Percentiles rank a stretch among this genome's conserved stretches.
These are phyloP conservation scores for grape (Vitis vinifera) DNA, from an alignment of 164 flowering plant species.

Conservation along the genomic window ASM3070453v1 NC_081811.1:2543001-2543500, in stretches of 20 bases:
- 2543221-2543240: conserved; percentile 75
- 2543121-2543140: conserved; percentile 41
- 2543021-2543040: neutral
- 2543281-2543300: conserved; percentile 9
- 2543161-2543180: conserved; percentile 75
- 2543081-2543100: neutral
- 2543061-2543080: neutral
- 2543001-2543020: neutral
- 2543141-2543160: conserved; percentile 70
- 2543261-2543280: conserved; percentile 39
- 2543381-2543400: conserved; percentile 83
- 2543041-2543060: neutral
- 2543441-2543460: conserved; percentile 67
- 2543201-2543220: conserved; percentile 99
- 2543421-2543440: conserved; percentile 75
- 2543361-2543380: conserved; percentile 63
- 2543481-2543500: conserved; percentile 72
- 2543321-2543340: neutral
- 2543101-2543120: neutral
- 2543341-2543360: conserved; percentile 50
- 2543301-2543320: neutral
- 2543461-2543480: conserved; percentile 76
- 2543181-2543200: conserved; percentile 71
- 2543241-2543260: conserved; percentile 70
- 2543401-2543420: conserved; percentile 79